These are phyloP conservation scores for Cymbopogon flexuosus DNA, from an alignment of 202 grass and related monocot genomes.

Conservation along the genomic window DNA sequence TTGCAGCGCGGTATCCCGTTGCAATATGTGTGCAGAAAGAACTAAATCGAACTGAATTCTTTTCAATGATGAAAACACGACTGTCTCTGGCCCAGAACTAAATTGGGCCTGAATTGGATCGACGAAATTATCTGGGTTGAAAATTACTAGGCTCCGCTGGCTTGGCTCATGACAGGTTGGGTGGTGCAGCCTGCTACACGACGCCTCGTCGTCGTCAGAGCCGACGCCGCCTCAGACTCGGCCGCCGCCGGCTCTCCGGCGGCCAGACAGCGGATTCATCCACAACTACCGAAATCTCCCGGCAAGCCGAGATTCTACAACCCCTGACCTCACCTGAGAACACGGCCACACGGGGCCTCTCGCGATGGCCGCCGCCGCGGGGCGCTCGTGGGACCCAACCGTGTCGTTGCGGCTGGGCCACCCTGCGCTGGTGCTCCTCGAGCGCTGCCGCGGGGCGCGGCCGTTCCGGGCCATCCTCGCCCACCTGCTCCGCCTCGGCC, in stretches of 20 bases:
- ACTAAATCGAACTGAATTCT: background rate
- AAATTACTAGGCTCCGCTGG: background rate
- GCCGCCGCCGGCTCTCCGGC: conserved; percentile 3
- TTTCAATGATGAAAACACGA: background rate
- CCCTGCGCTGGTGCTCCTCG: conserved; percentile 50
- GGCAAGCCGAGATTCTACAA: too few species aligned
- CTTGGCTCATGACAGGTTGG: background rate
- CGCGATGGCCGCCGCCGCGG: conserved; percentile 1
- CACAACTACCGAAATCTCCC: background rate
- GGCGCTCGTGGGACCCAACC: conserved; percentile 41
- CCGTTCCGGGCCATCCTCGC: conserved; percentile 45
- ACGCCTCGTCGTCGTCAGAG: background rate
- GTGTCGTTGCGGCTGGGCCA: conserved; percentile 47
- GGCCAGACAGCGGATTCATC: background rate
- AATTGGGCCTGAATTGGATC: background rate
- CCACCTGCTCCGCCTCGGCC: conserved; percentile 48
- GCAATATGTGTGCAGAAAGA: too few species aligned
- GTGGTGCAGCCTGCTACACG: background rate
- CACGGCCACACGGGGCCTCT: too few species aligned
- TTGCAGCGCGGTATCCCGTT: too few species aligned
- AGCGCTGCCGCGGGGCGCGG: conserved; percentile 27
- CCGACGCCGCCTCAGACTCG: background rate
- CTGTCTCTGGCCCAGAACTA: background rate
- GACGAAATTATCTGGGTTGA: background rate
- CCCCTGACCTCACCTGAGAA: too few species aligned